Conservation (phyloP, 1,284 basidiomycete genomes). For the Naganishia sp. region DNA sequence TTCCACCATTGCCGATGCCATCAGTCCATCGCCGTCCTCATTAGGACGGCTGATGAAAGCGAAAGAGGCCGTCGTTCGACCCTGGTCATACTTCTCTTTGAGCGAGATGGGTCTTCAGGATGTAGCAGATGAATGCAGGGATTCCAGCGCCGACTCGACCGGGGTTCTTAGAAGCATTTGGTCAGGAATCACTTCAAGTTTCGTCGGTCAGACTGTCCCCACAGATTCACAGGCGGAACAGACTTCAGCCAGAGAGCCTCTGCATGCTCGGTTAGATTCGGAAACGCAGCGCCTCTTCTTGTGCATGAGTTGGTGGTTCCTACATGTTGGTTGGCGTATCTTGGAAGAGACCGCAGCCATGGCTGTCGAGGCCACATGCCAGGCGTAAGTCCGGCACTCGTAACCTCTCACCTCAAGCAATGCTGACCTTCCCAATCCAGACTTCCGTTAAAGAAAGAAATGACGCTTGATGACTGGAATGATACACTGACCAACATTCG, state of each 20-base stretch:
- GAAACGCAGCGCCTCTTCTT: conserved; percentile 52
- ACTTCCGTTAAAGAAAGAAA: conserved; percentile 48
- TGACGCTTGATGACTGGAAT: conserved; percentile 46
- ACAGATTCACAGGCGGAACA: neutral
- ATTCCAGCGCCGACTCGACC: neutral
- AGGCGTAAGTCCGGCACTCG: conserved; percentile 33
- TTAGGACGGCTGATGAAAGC: conserved; percentile 7
- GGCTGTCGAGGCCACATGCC: conserved; percentile 47
- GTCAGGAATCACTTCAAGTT: conserved; percentile 8
- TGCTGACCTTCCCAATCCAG: conserved; percentile 32
- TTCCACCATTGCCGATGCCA: conserved; percentile 2
- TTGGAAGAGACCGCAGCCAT: conserved; percentile 43
- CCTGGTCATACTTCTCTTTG: conserved; percentile 34
- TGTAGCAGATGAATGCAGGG: neutral
- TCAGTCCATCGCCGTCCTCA: neutral
- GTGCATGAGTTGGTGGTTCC: conserved; percentile 53
- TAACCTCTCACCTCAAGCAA: too few species aligned
- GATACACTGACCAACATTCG: conserved; percentile 45
- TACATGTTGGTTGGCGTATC: conserved; percentile 51
- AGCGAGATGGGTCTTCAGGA: conserved; percentile 31
- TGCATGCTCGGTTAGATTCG: conserved; percentile 27
- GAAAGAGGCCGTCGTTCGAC: conserved; percentile 16
- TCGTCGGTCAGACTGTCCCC: neutral
- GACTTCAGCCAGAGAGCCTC: neutral
- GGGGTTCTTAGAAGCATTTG: conserved; percentile 23